Evolutionary conservation across 192 early-diverging fungal species (phyloP), one percentile per base, ranked within the genome.

Genomic region (Backusella australiensis): DNA sequence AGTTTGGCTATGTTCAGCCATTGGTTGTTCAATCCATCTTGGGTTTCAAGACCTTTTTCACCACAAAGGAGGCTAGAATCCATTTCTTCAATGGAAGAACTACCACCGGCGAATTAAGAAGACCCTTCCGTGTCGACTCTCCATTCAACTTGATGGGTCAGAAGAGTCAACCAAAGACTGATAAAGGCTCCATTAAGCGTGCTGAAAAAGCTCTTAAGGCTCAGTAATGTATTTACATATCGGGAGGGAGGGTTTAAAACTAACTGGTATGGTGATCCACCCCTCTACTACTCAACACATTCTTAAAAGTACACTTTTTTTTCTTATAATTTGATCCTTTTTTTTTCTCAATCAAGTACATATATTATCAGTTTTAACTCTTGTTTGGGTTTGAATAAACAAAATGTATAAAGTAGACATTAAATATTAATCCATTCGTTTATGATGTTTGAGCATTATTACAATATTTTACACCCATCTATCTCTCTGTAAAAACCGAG

Each of bases 1-100:
- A 96, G 82, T 96, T 89, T 80, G 90, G 92, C 21, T 95, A 94
- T 75, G 87, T 94, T 63, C 93, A 95, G 77, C 96, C 96, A 11
- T 81, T 98, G 46, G 82, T 96, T 15, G 85, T 96, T 77, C 96
- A 98, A 86, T 89, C 89, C 15, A 81, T 96, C 71, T 78, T 98
- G 23, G 92, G 91, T 6, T 76, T 94, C 77, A 88, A 91, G 79
- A 89, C 88, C 69, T 78, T 93, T 42, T 83, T 90, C 70, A 85
- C 86, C 73, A 89, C 87, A 77, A 91, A 88, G 83, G 82, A 93
- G 36, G 90, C 95, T 69, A 88, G 91, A 84, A 88, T 98, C 81
- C 89, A 96, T 77, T 53, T 96, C 39, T 69, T 69, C 36, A 84
- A 93, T 78, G 90, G 91, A 49, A 86, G 91, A 83, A 85, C 87